Base-by-base conservation (phyloP, 805 yeast species). In the Zygoascus bituminiphila region DNA sequence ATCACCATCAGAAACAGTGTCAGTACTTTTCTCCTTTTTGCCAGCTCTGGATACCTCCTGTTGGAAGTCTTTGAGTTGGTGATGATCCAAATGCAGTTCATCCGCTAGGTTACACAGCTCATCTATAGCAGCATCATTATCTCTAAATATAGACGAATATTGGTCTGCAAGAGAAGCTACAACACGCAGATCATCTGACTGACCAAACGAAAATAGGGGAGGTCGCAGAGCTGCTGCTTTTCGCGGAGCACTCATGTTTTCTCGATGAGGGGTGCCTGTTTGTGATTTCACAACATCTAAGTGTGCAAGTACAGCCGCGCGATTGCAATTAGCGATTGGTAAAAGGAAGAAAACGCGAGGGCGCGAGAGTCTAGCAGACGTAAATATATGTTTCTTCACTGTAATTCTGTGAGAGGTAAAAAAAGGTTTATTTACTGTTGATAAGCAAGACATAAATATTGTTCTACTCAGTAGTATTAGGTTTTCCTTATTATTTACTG, bases 31-130 rank as follows among this genome's bases (percentile, higher is more conserved):
- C 12, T 51, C 49, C 22, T 42, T 31, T 19, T 6, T 23, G 14
- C 19, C n/a, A 24, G 29, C 8, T 4, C 42, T 31, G n/a, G 14
- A 14, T 14, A 15, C 19, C 3, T 5, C 7, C 4, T 39, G 20
- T 6, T 45, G 36, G 23, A 46, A 23, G n/a, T 29, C 33, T 15
- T 29, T 29, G 38, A 39, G 35, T 15, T 19, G 48, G 44, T 23
- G 22, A 8, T 26, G 33, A 17, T 22, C 49, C 21, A 43, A 40
- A 6, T 41, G 39, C 25, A 51, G 53, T 25, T 33, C 25, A 24
- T 51, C 55, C 8, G 45, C 50, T 2, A 52, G 40, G 22, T 50
- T 15, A 48, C 56, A 29, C 50, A 59, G 35, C 20, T 35, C 33
- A 22, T 44, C 47, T 14, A 36, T 36, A 14, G 41, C 47, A n/a